Evolutionary conservation across 768 basidiomycete genomes (phyloP), one percentile per base, ranked within the genome.

Genomic region (Sporobolomyces phaffii): DNA sequence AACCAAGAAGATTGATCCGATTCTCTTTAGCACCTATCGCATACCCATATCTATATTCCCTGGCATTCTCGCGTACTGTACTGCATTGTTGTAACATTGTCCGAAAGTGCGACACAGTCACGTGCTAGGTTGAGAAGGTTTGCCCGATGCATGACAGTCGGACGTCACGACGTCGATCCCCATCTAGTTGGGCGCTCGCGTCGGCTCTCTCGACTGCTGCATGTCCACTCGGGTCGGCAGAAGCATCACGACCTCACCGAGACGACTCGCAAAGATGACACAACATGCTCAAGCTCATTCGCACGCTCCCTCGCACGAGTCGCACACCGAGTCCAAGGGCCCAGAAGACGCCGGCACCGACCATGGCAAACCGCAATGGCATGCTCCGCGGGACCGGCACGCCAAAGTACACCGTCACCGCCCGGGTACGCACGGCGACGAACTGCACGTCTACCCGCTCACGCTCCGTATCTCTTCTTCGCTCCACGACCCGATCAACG

Each of bases 391-490:
- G 44, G 31, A 28, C 24, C 29, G 50, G 6, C 2, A 56, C 38
- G 26, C 31, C 24, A 68, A 68, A 41, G 31, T 43, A 1, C 60
- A 68, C n/a, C 65, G 65, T 2, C 54, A 68, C 40, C 65, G 65
- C 2, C 65, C 65, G 0, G 38, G 7, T 3, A 68, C 65, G 5
- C 1, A 49, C n/a, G 10, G 9, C 8, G 65, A n/a, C 6, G 65
- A 68, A 38, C 31, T 44, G 38, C 41, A 43, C 61, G 66, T 68
- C 56, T 68, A 68, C 61, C 56, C 62, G 43, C 45, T 68, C 22
- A 45, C 66, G 4, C 57, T 68, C 7, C 61, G 61, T 20, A 34
- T 68, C 26, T 47, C 66, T 4, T 38, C 54, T 20, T 50, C 60
- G 3, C 57, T 68, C 15, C 56, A 63, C 56, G 56, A 63, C 29